Conservation (phyloP, 768 basidiomycete species). For the Collybiopsis confluens region DNA sequence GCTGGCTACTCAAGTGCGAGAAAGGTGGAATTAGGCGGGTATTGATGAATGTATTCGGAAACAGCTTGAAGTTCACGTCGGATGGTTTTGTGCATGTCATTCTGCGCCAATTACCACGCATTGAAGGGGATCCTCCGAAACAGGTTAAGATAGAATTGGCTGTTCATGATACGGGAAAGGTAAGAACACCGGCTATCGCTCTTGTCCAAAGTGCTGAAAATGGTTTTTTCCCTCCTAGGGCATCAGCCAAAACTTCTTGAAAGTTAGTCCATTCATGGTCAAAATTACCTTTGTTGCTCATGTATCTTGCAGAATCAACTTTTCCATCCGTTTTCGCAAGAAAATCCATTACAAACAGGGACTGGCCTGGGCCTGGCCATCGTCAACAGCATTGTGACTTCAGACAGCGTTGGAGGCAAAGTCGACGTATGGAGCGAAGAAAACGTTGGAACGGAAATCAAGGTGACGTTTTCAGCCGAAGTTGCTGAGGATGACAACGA, state of each 20-base stretch:
- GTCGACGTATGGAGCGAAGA: conserved; percentile 94
- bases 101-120: conserved; percentile 66
- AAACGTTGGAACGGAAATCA: conserved; percentile 87
- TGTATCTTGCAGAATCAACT: conserved; percentile 66
- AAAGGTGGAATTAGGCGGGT: conserved; percentile 90
- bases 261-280: conserved; percentile 33
- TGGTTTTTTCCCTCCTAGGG: no score
- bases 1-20: conserved; percentile 85
- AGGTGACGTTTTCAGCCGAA: conserved; percentile 78
- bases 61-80: conserved; percentile 90
- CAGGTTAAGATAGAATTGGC: conserved; percentile 76
- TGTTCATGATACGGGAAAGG: conserved; percentile 89
- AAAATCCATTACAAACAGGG: conserved; percentile 89
- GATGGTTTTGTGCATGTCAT: conserved; percentile 85
- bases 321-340: conserved; percentile 97
- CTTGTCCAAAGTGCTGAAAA: no score
- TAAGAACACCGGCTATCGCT: conserved; percentile 19
- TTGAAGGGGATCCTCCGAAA: conserved; percentile 46
- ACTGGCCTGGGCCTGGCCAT: conserved; percentile 94
- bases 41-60: conserved; percentile 93
- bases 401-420: conserved; percentile 82
- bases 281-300: not conserved
- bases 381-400: conserved; percentile 87
- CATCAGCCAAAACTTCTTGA: conserved; percentile 89
- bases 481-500: conserved; percentile 35